Conservation (phyloP, 768 basidiomycete genomes). For the Rhodotorula kratochvilovae region DNA sequence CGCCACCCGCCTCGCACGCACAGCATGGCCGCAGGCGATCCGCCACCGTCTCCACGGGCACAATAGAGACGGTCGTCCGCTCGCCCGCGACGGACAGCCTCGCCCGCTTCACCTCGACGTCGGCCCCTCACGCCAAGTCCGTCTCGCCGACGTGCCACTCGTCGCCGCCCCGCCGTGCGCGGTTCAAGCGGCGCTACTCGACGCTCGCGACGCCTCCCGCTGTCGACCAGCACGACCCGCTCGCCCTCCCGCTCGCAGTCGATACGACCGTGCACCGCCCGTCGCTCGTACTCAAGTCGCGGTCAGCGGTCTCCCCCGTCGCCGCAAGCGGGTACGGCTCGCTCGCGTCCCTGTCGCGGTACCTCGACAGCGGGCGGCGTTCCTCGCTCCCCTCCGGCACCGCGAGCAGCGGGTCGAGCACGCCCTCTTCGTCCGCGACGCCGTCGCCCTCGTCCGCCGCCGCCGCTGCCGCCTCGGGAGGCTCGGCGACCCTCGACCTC, state of each 20-base stretch:
- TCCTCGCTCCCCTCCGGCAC: background rate
- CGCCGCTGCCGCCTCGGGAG: no score
- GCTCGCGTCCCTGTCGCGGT: background rate
- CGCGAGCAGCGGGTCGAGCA: background rate
- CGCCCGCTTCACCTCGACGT: background rate
- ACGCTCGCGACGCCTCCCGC: background rate
- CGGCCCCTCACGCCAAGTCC: background rate
- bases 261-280: background rate
- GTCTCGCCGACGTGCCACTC: background rate
- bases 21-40: background rate
- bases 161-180: background rate
- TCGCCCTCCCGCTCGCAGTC: background rate
- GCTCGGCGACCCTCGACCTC: background rate
- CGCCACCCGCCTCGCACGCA: no score
- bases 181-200: background rate
- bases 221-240: no score
- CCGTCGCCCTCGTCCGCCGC: background rate
- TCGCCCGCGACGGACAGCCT: background rate
- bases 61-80: no score
- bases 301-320: no score
- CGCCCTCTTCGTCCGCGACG: background rate
- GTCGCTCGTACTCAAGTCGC: no score
- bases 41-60: background rate
- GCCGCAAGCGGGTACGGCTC: background rate
- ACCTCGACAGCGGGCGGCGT: background rate